phyloP scores from a whole-genome alignment of 1,284 basidiomycete genomes.

The Amylostereum areolatum region DNA sequence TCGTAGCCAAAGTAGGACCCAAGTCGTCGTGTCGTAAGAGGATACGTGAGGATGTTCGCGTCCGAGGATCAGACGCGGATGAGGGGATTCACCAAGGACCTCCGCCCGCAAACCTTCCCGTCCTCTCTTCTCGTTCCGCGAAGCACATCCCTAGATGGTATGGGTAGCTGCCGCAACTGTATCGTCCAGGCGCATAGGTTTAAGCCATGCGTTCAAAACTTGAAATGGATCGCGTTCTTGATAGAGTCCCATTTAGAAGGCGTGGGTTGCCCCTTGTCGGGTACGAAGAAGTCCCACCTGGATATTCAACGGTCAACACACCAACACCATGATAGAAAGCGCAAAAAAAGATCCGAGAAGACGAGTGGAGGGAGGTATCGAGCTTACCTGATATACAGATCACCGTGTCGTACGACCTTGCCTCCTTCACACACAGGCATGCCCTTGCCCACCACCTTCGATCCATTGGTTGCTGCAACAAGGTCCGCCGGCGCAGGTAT shows the following conservation, averaged over 20 bases:
- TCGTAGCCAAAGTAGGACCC: too few species aligned
- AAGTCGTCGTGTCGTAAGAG: too few species aligned
- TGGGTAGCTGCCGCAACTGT: too few species aligned
- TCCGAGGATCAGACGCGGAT: too few species aligned
- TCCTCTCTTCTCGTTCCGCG: too few species aligned
- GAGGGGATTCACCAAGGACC: too few species aligned
- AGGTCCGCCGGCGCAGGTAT: conserved; percentile 61
- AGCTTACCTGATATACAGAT: conserved; percentile 72
- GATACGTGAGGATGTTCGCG: too few species aligned
- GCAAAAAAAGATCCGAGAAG: too few species aligned
- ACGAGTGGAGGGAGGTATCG: too few species aligned
- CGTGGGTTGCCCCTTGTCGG: neutral
- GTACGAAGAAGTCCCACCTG: conserved; percentile 9
- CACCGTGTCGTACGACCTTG: conserved; percentile 64
- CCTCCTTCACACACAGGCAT: conserved; percentile 72
- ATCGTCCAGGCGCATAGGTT: too few species aligned
- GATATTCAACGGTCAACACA: neutral
- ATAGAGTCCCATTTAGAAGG: conserved; percentile 6
- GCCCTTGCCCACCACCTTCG: conserved; percentile 66
- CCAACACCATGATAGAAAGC: neutral
- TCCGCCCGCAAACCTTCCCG: too few species aligned
- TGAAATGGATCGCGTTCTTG: conserved; percentile 6
- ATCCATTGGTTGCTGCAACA: conserved; percentile 61
- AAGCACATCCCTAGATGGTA: too few species aligned
- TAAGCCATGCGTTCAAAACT: neutral